Percentiles rank a stretch among this genome's conserved stretches.
These are phyloP conservation scores for Fusarium drepaniforme DNA, from an alignment of 2,329 filamentous ascomycete species.

Conservation along the genomic window DNA sequence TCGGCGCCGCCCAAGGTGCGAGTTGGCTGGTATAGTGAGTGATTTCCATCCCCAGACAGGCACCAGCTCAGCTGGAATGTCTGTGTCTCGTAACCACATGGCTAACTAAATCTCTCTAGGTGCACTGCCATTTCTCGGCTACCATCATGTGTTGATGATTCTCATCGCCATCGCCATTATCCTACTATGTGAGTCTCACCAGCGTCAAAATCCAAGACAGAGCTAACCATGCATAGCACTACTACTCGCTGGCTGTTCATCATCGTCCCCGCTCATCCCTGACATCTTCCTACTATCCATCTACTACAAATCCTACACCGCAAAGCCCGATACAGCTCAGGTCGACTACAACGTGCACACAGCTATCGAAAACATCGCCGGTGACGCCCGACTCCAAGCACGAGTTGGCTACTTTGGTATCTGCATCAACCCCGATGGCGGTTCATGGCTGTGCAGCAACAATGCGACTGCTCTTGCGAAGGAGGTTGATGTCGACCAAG, in stretches of 20 bases:
- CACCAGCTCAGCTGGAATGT: conserved; percentile 33
- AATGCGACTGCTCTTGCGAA: conserved; percentile 95
- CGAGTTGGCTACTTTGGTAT: conserved; percentile 98
- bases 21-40: conserved; percentile 64
- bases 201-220: neutral
- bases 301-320: conserved; percentile 91
- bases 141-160: conserved; percentile 95
- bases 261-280: conserved; percentile 93
- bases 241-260: conserved; percentile 94
- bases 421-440: conserved; percentile 91
- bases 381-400: conserved; percentile 84
- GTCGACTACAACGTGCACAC: conserved; percentile 89
- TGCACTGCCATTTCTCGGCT: conserved; percentile 77
- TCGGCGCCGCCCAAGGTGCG: conserved; percentile 54
- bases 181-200: conserved; percentile 82
- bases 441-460: conserved; percentile 94
- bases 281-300: conserved; percentile 98
- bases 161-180: conserved; percentile 95
- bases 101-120: conserved; percentile 55
- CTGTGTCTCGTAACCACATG: conserved; percentile 3
- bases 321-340: conserved; percentile 85
- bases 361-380: conserved; percentile 91
- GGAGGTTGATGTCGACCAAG: conserved; percentile 89
- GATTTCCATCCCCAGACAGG: neutral
- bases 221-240: conserved; percentile 70